These are phyloP conservation scores for Blepharisma japonicum DNA, from an alignment of 73 alveolate species.

Conservation along the genomic window DNA sequence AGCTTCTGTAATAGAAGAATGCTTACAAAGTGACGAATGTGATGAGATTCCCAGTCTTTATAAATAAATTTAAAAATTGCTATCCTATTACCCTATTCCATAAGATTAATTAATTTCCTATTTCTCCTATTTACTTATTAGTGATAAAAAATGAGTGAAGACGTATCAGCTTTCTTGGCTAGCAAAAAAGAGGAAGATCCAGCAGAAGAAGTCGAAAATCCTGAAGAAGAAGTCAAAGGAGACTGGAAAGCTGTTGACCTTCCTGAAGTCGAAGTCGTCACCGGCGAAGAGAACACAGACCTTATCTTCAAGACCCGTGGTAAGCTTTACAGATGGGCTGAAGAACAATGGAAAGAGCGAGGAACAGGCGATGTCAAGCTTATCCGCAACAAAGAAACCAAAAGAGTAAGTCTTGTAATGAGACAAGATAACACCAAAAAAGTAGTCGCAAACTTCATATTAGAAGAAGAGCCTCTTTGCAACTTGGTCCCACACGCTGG, in stretches of 20 bases:
- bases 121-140: too few species aligned
- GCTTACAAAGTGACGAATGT: too few species aligned
- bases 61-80: too few species aligned
- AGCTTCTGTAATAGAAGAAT: too few species aligned
- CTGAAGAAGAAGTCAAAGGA: conserved; percentile 75
- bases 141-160: not conserved
- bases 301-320: conserved; percentile 63
- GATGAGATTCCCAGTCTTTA: too few species aligned
- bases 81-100: too few species aligned
- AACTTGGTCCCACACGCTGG: conserved; percentile 67
- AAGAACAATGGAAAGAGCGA: conserved; percentile 82
- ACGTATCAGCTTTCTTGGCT: conserved; percentile 29
- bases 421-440: conserved; percentile 83
- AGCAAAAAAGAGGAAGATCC: conserved; percentile 52
- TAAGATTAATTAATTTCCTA: too few species aligned
- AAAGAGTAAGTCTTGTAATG: conserved; percentile 66
- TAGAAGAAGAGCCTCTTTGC: conserved; percentile 77
- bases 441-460: conserved; percentile 76
- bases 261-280: conserved; percentile 55
- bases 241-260: conserved; percentile 50
- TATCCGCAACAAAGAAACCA: conserved; percentile 74
- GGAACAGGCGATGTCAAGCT: conserved; percentile 82
- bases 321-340: conserved; percentile 73
- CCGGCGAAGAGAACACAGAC: conserved; percentile 84
- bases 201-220: conserved; percentile 74